Evolutionary conservation across 2,329 filamentous ascomycete species (phyloP).

Genomic region (Trichoderma sp.): DNA sequence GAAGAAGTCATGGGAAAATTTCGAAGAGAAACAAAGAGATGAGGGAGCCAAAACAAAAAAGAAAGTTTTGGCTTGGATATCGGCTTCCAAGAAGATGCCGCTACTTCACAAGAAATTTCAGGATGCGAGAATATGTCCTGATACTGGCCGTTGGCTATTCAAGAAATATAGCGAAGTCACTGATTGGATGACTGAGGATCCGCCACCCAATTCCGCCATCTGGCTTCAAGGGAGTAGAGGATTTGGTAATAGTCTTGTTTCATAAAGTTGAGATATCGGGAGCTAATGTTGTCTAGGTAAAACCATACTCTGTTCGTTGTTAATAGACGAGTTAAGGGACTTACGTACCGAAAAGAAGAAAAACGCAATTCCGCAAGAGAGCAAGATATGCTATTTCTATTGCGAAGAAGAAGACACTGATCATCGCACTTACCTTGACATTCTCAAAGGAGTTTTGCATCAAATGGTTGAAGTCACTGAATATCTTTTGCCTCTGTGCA

Average conservation of each 20-base stretch:
- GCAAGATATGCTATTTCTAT: constrained; percentile 4
- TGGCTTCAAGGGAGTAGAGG: constrained; percentile 6
- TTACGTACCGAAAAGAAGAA: not conserved
- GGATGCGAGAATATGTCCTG: not conserved
- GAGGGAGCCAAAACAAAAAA: not conserved
- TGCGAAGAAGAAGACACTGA: constrained; percentile 9
- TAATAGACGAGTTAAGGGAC: not conserved
- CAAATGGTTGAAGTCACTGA: constrained; percentile 3
- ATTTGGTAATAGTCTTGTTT: not conserved
- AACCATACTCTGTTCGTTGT: not conserved
- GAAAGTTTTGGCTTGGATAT: not conserved
- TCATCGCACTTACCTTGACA: not conserved
- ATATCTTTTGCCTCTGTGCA: not conserved
- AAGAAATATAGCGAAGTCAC: not conserved
- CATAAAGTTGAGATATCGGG: not conserved
- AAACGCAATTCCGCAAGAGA: not conserved
- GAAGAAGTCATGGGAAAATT: not conserved
- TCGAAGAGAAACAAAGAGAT: not conserved
- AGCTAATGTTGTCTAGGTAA: not conserved
- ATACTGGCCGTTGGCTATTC: constrained; percentile 7
- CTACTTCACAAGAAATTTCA: not conserved
- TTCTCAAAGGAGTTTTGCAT: not conserved
- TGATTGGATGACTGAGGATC: constrained; percentile 1
- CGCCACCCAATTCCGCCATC: not conserved
- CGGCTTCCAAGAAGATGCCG: not conserved